Evolutionary conservation across 768 basidiomycete species (phyloP).

Genomic region (Lentinula boryana): DNA sequence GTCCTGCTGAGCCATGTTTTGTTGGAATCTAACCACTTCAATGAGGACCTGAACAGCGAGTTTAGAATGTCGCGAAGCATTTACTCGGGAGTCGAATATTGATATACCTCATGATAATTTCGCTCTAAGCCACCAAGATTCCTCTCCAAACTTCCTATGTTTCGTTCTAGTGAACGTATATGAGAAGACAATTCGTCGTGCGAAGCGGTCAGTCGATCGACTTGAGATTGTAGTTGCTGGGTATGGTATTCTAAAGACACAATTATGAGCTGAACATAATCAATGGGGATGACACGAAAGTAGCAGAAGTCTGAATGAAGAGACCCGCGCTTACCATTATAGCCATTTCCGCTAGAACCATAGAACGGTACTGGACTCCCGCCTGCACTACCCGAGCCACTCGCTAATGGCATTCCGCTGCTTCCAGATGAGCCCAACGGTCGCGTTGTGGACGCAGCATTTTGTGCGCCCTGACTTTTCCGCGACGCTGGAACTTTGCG

Average conservation of each 20-base stretch:
- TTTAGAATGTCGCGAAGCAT: neutral
- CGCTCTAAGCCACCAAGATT: slow-evolving; percentile 14
- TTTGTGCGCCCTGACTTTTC: slow-evolving; percentile 35
- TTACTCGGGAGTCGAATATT: no score
- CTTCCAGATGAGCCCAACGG: neutral
- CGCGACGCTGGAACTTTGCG: slow-evolving; percentile 53
- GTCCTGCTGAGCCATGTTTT: slow-evolving; percentile 80
- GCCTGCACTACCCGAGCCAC: slow-evolving; percentile 1
- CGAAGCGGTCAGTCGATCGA: slow-evolving; percentile 39
- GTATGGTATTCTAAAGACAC: neutral
- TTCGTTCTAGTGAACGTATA: slow-evolving; percentile 51
- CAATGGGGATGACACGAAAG: neutral
- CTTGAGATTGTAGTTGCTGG: slow-evolving; percentile 35
- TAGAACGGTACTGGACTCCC: neutral
- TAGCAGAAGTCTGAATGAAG: neutral
- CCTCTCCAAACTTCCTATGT: slow-evolving; percentile 51
- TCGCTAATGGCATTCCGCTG: neutral
- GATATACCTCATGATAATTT: slow-evolving; percentile 44
- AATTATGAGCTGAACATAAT: neutral
- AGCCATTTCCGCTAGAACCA: neutral
- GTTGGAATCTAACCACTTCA: slow-evolving; percentile 70
- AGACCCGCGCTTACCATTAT: neutral
- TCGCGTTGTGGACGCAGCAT: slow-evolving; percentile 15
- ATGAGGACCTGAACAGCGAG: slow-evolving; percentile 34
- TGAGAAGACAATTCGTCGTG: slow-evolving; percentile 49